Evolutionary conservation across 495 filamentous ascomycete genomes (phyloP).

Genomic region (Xylaria venustula): DNA sequence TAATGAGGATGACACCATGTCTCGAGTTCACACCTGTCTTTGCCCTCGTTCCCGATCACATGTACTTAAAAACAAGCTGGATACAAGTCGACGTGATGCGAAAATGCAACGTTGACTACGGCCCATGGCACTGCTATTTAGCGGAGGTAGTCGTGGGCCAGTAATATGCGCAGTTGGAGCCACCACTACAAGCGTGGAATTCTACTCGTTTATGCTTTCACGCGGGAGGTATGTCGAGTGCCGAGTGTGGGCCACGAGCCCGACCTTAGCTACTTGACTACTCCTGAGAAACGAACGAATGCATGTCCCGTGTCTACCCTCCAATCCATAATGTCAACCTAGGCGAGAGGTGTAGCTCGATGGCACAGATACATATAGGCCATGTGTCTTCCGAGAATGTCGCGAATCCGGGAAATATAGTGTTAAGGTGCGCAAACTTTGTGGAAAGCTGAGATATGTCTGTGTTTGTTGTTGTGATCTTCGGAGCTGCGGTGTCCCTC

Average conservation of each 20-base stretch:
- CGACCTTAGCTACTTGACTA: background rate
- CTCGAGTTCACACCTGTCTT: background rate
- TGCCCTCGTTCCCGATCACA: background rate
- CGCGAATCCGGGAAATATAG: background rate
- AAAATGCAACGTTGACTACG: conserved; percentile 1
- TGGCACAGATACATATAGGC: conserved; percentile 31
- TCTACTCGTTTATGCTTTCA: background rate
- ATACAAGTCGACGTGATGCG: background rate
- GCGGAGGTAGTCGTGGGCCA: background rate
- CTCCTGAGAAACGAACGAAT: background rate
- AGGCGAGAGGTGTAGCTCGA: background rate
- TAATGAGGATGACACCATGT: background rate
- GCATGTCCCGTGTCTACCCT: background rate
- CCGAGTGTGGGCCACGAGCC: background rate
- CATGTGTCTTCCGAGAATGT: conserved; percentile 9
- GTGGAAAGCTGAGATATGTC: background rate
- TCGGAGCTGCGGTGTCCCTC: conserved; percentile 14
- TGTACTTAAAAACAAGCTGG: no score
- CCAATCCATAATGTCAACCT: background rate
- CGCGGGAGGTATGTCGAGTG: background rate
- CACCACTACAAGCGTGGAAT: conserved; percentile 1
- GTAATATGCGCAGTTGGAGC: background rate
- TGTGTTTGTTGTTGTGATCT: background rate
- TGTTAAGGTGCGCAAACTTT: conserved; percentile 15
- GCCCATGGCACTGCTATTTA: background rate